Evolutionary conservation across 2,329 filamentous ascomycete genomes (phyloP).

Genomic region (Phaeosphaeriaceae sp.): DNA sequence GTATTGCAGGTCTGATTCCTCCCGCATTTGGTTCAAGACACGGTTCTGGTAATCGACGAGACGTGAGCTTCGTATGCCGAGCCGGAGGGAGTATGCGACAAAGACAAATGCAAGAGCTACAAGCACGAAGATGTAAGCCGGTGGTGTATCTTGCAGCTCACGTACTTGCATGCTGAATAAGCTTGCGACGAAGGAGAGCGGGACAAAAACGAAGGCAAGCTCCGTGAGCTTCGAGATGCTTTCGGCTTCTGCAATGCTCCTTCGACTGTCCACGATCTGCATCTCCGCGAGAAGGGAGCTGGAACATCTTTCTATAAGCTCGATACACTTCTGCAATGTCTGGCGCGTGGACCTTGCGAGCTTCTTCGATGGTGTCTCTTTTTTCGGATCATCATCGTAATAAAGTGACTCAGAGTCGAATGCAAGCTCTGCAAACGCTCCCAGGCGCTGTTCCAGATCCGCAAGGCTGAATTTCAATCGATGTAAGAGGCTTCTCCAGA

Average conservation of each 20-base stretch:
- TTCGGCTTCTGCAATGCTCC: constrained; percentile 39
- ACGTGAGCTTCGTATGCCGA: constrained; percentile 17
- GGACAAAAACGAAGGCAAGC: constrained; percentile 43
- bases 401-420: constrained; percentile 6
- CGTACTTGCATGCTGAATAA: constrained; percentile 40
- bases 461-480: constrained; percentile 13
- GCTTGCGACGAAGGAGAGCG: constrained; percentile 34
- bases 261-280: constrained; percentile 34
- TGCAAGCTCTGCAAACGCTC: constrained; percentile 11
- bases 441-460: constrained; percentile 15
- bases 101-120: constrained; percentile 16
- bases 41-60: constrained; percentile 16
- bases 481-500: constrained; percentile 21
- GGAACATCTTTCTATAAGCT: constrained; percentile 29
- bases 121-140: constrained; percentile 10
- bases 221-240: constrained; percentile 41
- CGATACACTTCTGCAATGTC: constrained; percentile 11
- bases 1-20: constrained; percentile 12
- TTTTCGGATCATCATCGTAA: not conserved
- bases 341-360: constrained; percentile 10
- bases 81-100: constrained; percentile 14
- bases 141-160: constrained; percentile 26
- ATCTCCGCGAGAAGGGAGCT: constrained; percentile 47
- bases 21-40: constrained; percentile 8
- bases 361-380: constrained; percentile 3